A percentile compares a stretch with the other conserved stretches of the same genome.
Conservation (phyloP, 352 stramenopile genomes). For the Pythium scleroteichum region DNA sequence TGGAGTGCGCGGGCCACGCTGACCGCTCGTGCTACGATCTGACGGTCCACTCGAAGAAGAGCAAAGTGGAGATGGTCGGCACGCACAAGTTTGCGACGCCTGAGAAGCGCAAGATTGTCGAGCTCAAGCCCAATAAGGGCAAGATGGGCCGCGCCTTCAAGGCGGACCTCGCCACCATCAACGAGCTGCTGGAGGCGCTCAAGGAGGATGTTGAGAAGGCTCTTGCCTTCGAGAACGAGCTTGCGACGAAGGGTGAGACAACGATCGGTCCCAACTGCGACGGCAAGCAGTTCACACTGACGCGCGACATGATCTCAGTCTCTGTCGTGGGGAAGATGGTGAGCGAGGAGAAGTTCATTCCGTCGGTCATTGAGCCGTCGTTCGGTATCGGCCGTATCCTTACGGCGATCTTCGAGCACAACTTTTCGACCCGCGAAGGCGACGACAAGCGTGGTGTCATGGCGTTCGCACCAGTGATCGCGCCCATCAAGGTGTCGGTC, state of each 20-base stretch:
- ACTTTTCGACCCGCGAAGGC: constrained; percentile 95
- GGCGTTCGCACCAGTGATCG: constrained; percentile 96
- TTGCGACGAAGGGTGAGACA: constrained; percentile 89
- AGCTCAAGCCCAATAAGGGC: constrained; percentile 97
- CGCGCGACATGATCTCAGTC: constrained; percentile 94
- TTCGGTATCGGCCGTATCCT: constrained; percentile 99
- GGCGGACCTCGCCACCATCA: constrained; percentile 82
- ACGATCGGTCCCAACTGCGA: constrained; percentile 87
- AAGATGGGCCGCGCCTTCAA: constrained; percentile 97
- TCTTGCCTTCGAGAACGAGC: constrained; percentile 89
- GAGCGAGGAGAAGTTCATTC: constrained; percentile 97
- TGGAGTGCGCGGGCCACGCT: constrained; percentile 98
- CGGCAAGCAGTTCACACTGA: constrained; percentile 91
- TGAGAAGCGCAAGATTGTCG: constrained; percentile 92
- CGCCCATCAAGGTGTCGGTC: constrained; percentile 98
- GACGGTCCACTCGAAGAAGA: constrained; percentile 87
- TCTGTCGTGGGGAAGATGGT: constrained; percentile 95
- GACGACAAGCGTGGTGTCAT: constrained; percentile 98
- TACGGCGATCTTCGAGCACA: constrained; percentile 98
- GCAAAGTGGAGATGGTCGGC: constrained; percentile 87
- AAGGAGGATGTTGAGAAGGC: constrained; percentile 89
- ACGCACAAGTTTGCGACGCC: constrained; percentile 91
- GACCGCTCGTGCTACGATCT: constrained; percentile 99
- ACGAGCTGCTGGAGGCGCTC: constrained; percentile 75
- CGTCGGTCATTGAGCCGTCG: constrained; percentile 98